Evolutionary conservation across 164 flowering plant genomes (phyloP), one percentile per base, ranked within the genome.

Genomic region (Macadamia integrifolia): DNA sequence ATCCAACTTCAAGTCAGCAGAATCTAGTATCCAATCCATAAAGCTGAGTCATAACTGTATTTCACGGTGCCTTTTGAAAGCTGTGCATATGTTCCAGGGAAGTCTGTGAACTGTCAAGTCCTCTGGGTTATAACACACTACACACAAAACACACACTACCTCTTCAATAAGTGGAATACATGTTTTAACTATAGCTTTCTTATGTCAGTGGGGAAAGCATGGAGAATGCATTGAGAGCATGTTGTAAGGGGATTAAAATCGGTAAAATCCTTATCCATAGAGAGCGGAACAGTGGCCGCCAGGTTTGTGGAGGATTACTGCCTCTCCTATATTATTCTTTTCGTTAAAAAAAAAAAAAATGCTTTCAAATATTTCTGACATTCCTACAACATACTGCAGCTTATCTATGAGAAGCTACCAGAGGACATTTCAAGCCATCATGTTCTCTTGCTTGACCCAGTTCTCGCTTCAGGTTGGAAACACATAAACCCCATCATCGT

Each of bases 221-320:
- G 97, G 97, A 91, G 77, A 88, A 91, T 74, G 94, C 94, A 14
- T 68, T 91, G 70, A 75, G 94, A 78, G 97, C 97, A 56, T 89
- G 94, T 53, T 91, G 97, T 67, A 89, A 91, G 71, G 97, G 97
- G 29, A 91, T 91, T 80, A 89, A 87, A 77, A 86, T 89, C 48
- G 94, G 97, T 18, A 91, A 91, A 79, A 84, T 91, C 69, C 94
- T 89, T 49, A 86, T 91, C 62, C 94, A 84, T 58, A 76, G 87
- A 60, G 89, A 85, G 40, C 81, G 82, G 13, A 73, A 76, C 74
- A 77, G 76, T 64, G 88, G 87, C 9, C 77, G 83, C 9, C 83
- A 88, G 88, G 93, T 88, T 68, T 4, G 80, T 73, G 35, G 44
- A 53, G 18, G 11, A 57, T 64, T 46, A 48, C 14, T 61, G 3